phyloP scores from a whole-genome alignment of 257 asterid genomes.

The Thymus mandschuricus region DNA sequence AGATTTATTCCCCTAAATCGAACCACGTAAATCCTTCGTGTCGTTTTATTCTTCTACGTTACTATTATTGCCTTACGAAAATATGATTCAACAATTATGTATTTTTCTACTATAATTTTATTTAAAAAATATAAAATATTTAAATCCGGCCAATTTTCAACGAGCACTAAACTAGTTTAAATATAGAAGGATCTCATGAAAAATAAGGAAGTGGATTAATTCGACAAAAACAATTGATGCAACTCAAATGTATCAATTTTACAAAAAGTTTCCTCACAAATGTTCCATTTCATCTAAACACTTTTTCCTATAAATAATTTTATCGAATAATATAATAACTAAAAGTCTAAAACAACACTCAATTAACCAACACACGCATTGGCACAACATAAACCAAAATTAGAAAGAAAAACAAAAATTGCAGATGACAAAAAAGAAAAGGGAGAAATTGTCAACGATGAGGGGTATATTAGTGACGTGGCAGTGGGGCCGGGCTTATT shows the following conservation, averaged over 20 bases:
- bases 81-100: too few relatives aligned
- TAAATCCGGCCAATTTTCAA: too few relatives aligned
- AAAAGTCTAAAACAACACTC: constrained; percentile 12
- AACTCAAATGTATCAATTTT: not conserved
- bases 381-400: constrained; percentile 1
- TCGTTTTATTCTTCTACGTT: too few relatives aligned
- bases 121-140: too few relatives aligned
- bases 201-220: not conserved
- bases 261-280: not conserved
- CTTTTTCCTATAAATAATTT: not conserved
- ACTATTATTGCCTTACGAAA: too few relatives aligned
- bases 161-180: too few relatives aligned
- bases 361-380: not conserved
- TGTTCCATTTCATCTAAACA: not conserved
- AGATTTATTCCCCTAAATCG: too few relatives aligned
- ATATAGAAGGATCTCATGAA: not conserved
- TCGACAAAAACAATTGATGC: not conserved
- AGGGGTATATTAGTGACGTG: not conserved
- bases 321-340: not conserved
- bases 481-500: constrained; percentile 24
- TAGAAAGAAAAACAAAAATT: not conserved
- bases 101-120: too few relatives aligned
- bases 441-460: not conserved
- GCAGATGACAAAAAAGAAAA: not conserved
- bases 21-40: too few relatives aligned